Conservation (phyloP, 805 yeast species). For the Lipomyces oligophaga region DNA sequence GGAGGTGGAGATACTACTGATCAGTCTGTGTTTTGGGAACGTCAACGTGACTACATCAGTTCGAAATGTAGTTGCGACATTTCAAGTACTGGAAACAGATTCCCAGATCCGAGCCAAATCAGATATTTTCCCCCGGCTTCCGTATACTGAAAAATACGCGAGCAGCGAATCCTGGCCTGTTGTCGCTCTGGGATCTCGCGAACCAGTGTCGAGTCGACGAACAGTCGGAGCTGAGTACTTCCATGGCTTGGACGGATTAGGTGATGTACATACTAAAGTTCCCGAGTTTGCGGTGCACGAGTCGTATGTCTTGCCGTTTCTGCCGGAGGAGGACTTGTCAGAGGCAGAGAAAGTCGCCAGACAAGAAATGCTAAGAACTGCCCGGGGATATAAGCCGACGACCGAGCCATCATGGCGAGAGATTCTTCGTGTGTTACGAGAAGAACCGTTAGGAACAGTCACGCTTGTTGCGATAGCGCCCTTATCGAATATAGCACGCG, state of each 20-base stretch:
- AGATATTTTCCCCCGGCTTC: conserved; percentile 27
- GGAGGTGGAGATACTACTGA: conserved; percentile 33
- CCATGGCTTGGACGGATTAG: conserved; percentile 44
- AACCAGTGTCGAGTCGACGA: conserved; percentile 34
- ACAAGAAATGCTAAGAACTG: conserved; percentile 5
- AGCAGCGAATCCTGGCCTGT: conserved; percentile 33
- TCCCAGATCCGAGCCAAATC: conserved; percentile 30
- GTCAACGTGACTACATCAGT: conserved; percentile 37
- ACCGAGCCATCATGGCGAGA: conserved; percentile 35
- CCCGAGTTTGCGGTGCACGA: conserved; percentile 39
- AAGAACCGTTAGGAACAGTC: conserved; percentile 39
- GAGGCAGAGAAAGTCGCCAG: conserved; percentile 11
- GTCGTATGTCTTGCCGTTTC: conserved; percentile 34
- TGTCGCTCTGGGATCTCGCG: conserved; percentile 37
- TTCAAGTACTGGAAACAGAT: conserved; percentile 38
- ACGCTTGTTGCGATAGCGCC: conserved; percentile 43
- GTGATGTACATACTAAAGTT: conserved; percentile 38
- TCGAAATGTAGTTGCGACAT: conserved; percentile 38
- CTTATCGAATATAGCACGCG: conserved; percentile 41
- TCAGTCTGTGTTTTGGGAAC: conserved; percentile 42
- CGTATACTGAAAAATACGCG: conserved; percentile 23
- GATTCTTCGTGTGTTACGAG: conserved; percentile 38
- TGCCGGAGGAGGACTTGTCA: conserved; percentile 8
- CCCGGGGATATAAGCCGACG: conserved; percentile 35
- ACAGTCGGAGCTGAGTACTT: conserved; percentile 40